Conservation (phyloP, 1,284 basidiomycete species). For the Austroboletus novae-zelandiae region DNA sequence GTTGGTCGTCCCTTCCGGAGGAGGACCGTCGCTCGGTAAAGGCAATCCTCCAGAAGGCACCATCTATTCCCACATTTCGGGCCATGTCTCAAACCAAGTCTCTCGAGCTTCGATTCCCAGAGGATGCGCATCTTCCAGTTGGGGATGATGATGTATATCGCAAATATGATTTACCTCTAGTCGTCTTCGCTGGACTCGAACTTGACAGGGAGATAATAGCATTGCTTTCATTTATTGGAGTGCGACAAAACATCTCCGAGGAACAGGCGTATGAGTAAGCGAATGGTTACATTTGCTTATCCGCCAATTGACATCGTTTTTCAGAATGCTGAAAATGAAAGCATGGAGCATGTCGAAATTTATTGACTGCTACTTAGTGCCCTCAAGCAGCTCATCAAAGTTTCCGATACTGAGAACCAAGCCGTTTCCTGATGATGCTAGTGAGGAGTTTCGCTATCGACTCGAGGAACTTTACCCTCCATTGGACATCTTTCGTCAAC, state of each 20-base stretch:
- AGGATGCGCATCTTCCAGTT: neutral
- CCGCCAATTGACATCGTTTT: neutral
- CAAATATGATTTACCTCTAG: neutral
- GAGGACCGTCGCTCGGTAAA: constrained; percentile 33
- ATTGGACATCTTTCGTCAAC: neutral
- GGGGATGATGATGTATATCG: neutral
- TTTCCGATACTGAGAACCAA: constrained; percentile 60
- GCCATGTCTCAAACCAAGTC: neutral
- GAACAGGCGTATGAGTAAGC: constrained; percentile 24
- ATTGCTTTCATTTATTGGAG: neutral
- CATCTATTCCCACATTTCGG: constrained; percentile 43
- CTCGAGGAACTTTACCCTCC: constrained; percentile 16
- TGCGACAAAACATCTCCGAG: constrained; percentile 37
- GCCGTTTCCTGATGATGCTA: neutral
- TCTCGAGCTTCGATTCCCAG: neutral
- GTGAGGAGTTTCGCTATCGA: neutral
- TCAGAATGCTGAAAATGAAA: constrained; percentile 76
- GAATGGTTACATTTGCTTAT: constrained; percentile 39
- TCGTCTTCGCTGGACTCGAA: neutral
- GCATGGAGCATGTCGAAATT: constrained; percentile 73
- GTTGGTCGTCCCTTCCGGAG: constrained; percentile 63
- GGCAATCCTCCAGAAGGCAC: constrained; percentile 58
- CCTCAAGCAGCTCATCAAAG: constrained; percentile 63
- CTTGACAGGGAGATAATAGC: neutral
- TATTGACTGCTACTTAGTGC: constrained; percentile 71